Evolutionary conservation across 805 yeast genomes (phyloP).

Genomic region (Yarrowia deformans): DNA sequence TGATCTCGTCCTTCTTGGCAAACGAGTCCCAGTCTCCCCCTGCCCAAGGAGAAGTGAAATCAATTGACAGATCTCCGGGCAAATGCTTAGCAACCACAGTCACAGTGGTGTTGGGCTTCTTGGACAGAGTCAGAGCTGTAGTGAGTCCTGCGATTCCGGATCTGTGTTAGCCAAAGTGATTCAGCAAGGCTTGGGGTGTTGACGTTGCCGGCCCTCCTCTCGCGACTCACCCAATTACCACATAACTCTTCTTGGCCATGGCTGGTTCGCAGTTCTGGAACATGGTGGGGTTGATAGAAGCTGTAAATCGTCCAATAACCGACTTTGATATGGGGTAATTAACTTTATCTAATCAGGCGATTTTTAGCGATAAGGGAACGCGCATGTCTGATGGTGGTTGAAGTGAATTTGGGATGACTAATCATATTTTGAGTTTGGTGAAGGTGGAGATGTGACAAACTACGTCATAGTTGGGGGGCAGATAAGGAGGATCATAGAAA

Average conservation of each 20-base stretch:
- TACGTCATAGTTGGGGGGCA: not conserved
- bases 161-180: constrained; percentile 14
- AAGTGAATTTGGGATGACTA: not conserved
- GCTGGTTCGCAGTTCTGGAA: constrained; percentile 31
- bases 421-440: not conserved
- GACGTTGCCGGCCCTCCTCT: too few relatives aligned
- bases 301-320: constrained; percentile 1
- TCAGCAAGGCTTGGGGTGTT: too few relatives aligned
- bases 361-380: constrained; percentile 16
- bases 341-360: constrained; percentile 33
- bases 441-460: not conserved
- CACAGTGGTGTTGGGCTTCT: constrained; percentile 54
- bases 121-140: constrained; percentile 61
- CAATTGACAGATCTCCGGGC: constrained; percentile 80
- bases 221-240: constrained; percentile 33
- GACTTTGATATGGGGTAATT: constrained; percentile 16
- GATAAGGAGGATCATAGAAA: not conserved
- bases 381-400: not conserved
- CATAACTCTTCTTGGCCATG: constrained; percentile 31
- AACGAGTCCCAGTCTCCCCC: constrained; percentile 69
- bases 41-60: constrained; percentile 85
- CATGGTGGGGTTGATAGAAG: not conserved
- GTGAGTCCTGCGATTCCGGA: constrained; percentile 73
- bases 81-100: constrained; percentile 69
- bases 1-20: constrained; percentile 61